Base-by-base conservation (phyloP, 176 grass and related monocot genomes). In the Chrysopogon serrulatus region DNA sequence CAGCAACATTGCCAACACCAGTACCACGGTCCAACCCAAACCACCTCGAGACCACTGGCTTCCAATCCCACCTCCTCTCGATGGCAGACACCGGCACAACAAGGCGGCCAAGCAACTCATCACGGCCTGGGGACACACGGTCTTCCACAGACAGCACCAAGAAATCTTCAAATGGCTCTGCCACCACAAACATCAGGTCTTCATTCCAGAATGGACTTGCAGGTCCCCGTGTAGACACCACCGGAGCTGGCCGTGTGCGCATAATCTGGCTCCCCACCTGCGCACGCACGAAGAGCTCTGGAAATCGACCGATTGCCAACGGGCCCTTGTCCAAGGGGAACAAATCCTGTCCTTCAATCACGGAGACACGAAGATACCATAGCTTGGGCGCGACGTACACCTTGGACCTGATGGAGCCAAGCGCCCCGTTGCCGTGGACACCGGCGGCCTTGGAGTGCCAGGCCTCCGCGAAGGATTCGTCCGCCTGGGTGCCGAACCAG, bases 371-470 rank as follows among this genome's bases (percentile, higher is more conserved):
- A 30, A 97, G 92, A 64, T 97, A 97, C 95, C 92, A 97, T 0
- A 97, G 84, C 90, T 97, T 97, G 21, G 95, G 95, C 1, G 95
- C 92, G 10, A 97, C 92, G 31, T 97, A 97, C 0, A 97, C 95
- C 83, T 97, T 91, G 26, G 95, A 94, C 80, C 91, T 97, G 73
- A 97, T 94, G 57, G 95, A 97, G n/a, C 87, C 88, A 5, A 97
- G 51, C 14, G 88, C 85, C 8, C 90, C 90, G 7, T 94, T 87
- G 36, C 92, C 92, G 31, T 94, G 92, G 54, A 97, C 88, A 17
- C 90, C 95, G 44, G 92, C 92, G 13, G 95, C 81, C 80, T 89
- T 91, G 79, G 95, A 98, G 54, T 98, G 95, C 92, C 95, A 98
- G 3, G 92, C 95, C 86, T 98, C 92, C 1, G 90, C 90, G 45